Percentiles rank a stretch among this genome's conserved stretches.
Evolutionary conservation across 805 yeast genomes (phyloP).

Genomic region (Candida xiaguanensis): DNA sequence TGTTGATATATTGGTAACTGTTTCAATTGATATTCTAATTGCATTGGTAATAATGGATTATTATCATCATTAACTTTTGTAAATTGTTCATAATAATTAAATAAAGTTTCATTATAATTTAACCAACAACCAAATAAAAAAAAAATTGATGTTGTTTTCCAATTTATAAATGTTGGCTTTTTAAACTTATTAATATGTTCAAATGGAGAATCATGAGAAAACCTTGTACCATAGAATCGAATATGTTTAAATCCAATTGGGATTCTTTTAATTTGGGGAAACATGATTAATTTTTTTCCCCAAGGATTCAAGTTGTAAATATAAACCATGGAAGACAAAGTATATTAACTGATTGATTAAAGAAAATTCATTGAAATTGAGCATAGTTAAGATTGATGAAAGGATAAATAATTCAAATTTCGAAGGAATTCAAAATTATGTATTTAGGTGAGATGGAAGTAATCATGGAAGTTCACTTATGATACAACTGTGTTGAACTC

Average conservation of each 20-base stretch:
- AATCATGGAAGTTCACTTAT: too few species aligned
- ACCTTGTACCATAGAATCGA: slow-evolving; percentile 22
- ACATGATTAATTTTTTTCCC: neutral
- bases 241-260: neutral
- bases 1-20: slow-evolving; percentile 49
- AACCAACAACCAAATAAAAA: slow-evolving; percentile 20
- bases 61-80: slow-evolving; percentile 18
- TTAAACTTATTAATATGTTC: slow-evolving; percentile 21
- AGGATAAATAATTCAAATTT: too few species aligned
- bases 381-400: too few species aligned
- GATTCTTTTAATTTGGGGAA: too few species aligned
- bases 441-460: too few species aligned
- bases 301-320: too few species aligned
- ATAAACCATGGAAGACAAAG: too few species aligned
- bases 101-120: slow-evolving; percentile 24
- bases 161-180: slow-evolving; percentile 21
- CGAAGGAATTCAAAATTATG: too few species aligned
- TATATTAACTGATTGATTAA: too few species aligned
- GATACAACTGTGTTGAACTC: too few species aligned
- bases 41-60: slow-evolving; percentile 21
- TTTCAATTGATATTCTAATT: slow-evolving; percentile 47
- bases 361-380: too few species aligned
- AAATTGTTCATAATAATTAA: slow-evolving; percentile 21
- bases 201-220: slow-evolving; percentile 28
- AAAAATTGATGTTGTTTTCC: slow-evolving; percentile 24